These are phyloP conservation scores for Anthracocystis setariae DNA, from an alignment of 1,284 basidiomycete genomes.

Conservation along the genomic window DNA sequence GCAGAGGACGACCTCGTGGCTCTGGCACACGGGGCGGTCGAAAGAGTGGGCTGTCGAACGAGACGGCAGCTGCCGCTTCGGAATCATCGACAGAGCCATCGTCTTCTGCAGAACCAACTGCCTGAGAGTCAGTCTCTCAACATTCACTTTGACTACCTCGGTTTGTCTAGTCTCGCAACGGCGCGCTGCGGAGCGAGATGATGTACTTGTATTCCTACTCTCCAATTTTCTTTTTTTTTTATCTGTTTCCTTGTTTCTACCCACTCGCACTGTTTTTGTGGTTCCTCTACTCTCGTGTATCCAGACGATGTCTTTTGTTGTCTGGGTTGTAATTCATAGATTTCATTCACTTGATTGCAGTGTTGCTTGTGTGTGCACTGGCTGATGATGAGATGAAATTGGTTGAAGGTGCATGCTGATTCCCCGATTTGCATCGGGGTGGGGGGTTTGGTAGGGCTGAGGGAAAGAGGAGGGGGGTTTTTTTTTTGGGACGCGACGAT, in stretches of 20 bases:
- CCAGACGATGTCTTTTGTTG: background rate
- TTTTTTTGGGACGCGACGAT: no score
- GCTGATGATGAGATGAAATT: no score
- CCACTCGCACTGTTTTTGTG: conserved; percentile 1
- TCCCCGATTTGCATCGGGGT: background rate
- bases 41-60: conserved; percentile 16
- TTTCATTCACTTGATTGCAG: background rate
- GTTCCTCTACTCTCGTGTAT: conserved; percentile 4
- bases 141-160: background rate
- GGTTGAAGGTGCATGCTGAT: no score
- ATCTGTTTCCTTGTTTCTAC: background rate
- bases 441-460: background rate
- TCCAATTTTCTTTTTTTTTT: background rate
- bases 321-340: conserved; percentile 27
- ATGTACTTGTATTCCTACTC: conserved; percentile 25
- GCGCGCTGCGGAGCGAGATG: conserved; percentile 8
- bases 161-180: background rate
- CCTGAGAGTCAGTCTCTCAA: background rate
- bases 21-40: conserved; percentile 31
- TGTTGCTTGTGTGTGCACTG: background rate
- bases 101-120: conserved; percentile 14
- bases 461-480: no score
- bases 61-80: conserved; percentile 21
- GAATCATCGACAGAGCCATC: conserved; percentile 21
- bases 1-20: conserved; percentile 44